phyloP scores from a whole-genome alignment of 2,329 filamentous ascomycete genomes.

The Botrytis pseudocinerea region DNA sequence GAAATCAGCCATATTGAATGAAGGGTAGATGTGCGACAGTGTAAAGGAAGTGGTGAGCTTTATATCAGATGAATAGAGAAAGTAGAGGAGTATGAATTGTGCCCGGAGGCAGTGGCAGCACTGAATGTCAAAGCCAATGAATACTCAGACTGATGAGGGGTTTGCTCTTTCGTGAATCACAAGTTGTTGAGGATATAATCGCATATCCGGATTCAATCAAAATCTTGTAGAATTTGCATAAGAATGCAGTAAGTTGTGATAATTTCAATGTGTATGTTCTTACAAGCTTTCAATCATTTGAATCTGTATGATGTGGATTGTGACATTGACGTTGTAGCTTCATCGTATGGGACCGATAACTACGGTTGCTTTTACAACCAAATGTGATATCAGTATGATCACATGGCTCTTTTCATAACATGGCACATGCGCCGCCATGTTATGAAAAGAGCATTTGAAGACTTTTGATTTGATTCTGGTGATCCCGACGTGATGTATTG shows the following conservation, averaged over 20 bases:
- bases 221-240: not conserved
- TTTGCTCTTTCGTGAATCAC: not conserved
- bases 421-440: not conserved
- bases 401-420: too few species aligned
- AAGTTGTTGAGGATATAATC: not conserved
- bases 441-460: not conserved
- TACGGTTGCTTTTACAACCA: not conserved
- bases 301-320: not conserved
- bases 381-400: not conserved
- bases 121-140: not conserved
- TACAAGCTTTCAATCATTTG: not conserved
- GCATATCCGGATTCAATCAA: not conserved
- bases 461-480: not conserved
- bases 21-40: not conserved
- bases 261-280: not conserved
- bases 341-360: not conserved
- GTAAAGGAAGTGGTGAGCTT: not conserved
- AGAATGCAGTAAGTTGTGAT: not conserved
- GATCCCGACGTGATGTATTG: not conserved
- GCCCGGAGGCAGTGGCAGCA: not conserved
- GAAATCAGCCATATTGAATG: conserved; percentile 55
- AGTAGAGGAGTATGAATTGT: not conserved
- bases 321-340: not conserved
- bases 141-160: not conserved
- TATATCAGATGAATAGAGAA: not conserved